phyloP scores from a whole-genome alignment of 2,329 filamentous ascomycete genomes.

The Scedosporium dehoogii region DNA sequence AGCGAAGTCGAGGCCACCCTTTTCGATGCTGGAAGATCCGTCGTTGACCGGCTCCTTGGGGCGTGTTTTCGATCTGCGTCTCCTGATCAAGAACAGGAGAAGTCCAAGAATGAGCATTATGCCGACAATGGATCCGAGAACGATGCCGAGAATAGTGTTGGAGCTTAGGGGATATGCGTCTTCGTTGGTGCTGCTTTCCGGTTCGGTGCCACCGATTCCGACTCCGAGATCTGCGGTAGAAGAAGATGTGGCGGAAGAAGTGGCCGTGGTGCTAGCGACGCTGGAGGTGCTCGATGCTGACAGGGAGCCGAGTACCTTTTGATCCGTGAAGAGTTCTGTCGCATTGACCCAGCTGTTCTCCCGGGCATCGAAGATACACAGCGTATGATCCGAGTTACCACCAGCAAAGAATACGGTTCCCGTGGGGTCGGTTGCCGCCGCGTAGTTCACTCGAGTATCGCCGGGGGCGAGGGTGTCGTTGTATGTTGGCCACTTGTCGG shows the following conservation, averaged over 20 bases:
- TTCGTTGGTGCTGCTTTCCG: not conserved
- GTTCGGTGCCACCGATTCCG: constrained; percentile 12
- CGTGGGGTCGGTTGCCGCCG: constrained; percentile 55
- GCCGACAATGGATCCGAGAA: constrained; percentile 71
- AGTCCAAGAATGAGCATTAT: constrained; percentile 60
- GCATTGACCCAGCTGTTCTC: constrained; percentile 73
- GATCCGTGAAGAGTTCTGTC: constrained; percentile 46
- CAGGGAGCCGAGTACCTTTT: constrained; percentile 25
- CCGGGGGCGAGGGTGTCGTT: constrained; percentile 62
- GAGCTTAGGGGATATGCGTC: constrained; percentile 16
- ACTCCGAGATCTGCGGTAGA: constrained; percentile 16
- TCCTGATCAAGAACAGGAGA: constrained; percentile 59
- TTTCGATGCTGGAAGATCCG: constrained; percentile 34
- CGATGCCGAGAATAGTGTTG: constrained; percentile 64
- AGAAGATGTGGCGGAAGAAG: constrained; percentile 17
- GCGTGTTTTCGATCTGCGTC: constrained; percentile 33
- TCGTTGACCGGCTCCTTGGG: constrained; percentile 18
- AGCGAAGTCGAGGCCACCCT: constrained; percentile 38
- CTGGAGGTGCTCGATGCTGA: constrained; percentile 18
- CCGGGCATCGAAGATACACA: constrained; percentile 69
- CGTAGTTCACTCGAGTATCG: constrained; percentile 55
- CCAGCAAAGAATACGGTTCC: constrained; percentile 72
- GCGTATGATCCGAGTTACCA: constrained; percentile 53
- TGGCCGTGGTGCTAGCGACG: constrained; percentile 17
- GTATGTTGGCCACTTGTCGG: constrained; percentile 65